Evolutionary conservation across 768 basidiomycete species (phyloP).

Genomic region (Hirschioporus abietinus): DNA sequence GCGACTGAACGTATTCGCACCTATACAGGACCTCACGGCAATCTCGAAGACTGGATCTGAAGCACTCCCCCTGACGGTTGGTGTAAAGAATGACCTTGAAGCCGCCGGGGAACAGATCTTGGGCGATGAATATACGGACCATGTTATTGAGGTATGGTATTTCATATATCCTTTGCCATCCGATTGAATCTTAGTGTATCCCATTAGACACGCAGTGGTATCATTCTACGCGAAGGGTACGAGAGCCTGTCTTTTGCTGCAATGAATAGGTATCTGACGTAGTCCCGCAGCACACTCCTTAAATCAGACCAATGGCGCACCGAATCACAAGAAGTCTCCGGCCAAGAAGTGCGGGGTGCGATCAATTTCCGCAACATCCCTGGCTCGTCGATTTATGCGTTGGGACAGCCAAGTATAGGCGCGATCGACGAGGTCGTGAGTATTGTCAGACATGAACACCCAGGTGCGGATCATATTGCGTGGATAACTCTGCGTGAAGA

Average conservation of each 20-base stretch:
- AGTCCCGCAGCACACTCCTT: constrained; percentile 57
- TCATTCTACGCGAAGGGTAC: constrained; percentile 87
- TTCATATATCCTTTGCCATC: neutral
- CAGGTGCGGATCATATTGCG: constrained; percentile 55
- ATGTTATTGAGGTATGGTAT: constrained; percentile 76
- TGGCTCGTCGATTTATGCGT: constrained; percentile 77
- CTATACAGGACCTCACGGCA: constrained; percentile 80
- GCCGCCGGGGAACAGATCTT: constrained; percentile 80
- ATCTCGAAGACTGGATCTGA: constrained; percentile 67
- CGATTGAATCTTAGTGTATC: neutral
- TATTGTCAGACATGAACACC: constrained; percentile 55
- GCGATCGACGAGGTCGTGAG: constrained; percentile 79
- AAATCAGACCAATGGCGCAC: constrained; percentile 92
- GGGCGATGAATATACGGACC: constrained; percentile 93
- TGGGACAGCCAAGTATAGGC: constrained; percentile 87
- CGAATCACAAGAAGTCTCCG: constrained; percentile 57
- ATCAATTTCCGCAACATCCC: constrained; percentile 90
- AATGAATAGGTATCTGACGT: constrained; percentile 7
- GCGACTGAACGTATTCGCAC: constrained; percentile 84
- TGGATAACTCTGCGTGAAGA: constrained; percentile 96
- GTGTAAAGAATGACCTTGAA: constrained; percentile 68
- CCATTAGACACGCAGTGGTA: constrained; percentile 78
- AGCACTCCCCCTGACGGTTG: constrained; percentile 51
- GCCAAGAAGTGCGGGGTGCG: constrained; percentile 78
- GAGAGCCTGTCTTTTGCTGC: constrained; percentile 19